These are phyloP conservation scores for Fistulinella cinereoalba DNA, from an alignment of 1,284 basidiomycete species.

Conservation along the genomic window DNA sequence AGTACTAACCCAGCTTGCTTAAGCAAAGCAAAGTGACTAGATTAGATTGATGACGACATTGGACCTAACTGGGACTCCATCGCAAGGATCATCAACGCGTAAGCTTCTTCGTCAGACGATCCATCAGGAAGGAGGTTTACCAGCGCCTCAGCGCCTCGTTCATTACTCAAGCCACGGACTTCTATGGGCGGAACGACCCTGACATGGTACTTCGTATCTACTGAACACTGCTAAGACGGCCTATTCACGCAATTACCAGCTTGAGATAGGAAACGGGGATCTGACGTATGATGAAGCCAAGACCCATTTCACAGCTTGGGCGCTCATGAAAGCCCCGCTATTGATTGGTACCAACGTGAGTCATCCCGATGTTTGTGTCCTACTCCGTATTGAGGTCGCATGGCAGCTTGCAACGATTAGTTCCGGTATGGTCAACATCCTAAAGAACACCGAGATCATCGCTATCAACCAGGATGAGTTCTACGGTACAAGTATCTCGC, in stretches of 20 bases:
- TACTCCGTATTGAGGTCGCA: background rate
- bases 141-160: slow-evolving; percentile 38
- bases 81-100: slow-evolving; percentile 41
- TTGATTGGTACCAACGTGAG: slow-evolving; percentile 41
- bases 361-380: slow-evolving; percentile 13
- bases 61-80: slow-evolving; percentile 34
- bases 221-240: background rate
- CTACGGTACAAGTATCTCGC: slow-evolving; percentile 56
- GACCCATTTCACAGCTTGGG: slow-evolving; percentile 48
- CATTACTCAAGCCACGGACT: slow-evolving; percentile 41
- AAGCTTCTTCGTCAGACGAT: background rate
- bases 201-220: slow-evolving; percentile 39
- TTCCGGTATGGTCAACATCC: slow-evolving; percentile 49
- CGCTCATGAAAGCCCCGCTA: slow-evolving; percentile 46
- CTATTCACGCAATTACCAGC: slow-evolving; percentile 29
- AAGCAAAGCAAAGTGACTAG: background rate
- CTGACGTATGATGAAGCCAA: slow-evolving; percentile 43
- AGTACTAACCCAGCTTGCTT: slow-evolving; percentile 8
- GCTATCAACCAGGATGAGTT: slow-evolving; percentile 67
- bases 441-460: slow-evolving; percentile 62
- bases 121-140: background rate
- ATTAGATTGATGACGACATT: slow-evolving; percentile 23
- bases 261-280: slow-evolving; percentile 46
- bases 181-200: slow-evolving; percentile 45
- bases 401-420: slow-evolving; percentile 49